These are phyloP conservation scores for Knoxia roxburghii DNA, from an alignment of 257 asterid species.

Conservation along the genomic window DNA sequence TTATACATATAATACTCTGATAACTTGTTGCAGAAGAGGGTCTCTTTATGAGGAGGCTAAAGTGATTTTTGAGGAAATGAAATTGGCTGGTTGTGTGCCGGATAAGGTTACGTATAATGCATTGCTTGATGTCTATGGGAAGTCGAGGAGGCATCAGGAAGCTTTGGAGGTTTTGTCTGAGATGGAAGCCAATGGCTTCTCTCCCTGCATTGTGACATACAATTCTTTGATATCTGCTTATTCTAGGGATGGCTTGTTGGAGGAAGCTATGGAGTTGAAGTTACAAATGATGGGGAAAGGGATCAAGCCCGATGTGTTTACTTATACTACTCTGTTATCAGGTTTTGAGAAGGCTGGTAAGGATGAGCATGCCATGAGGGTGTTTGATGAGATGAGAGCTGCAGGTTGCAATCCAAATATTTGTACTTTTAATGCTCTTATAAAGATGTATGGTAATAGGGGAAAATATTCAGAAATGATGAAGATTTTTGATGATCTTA, in stretches of 20 bases:
- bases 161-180: slow-evolving; percentile 82
- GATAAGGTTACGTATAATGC: slow-evolving; percentile 93
- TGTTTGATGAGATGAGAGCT: slow-evolving; percentile 66
- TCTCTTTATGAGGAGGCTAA: slow-evolving; percentile 80
- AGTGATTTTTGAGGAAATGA: slow-evolving; percentile 74
- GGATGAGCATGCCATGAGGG: slow-evolving; percentile 74
- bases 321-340: slow-evolving; percentile 79
- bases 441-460: slow-evolving; percentile 84
- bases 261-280: slow-evolving; percentile 74
- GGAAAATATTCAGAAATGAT: slow-evolving; percentile 83
- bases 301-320: slow-evolving; percentile 84
- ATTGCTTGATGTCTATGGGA: slow-evolving; percentile 81
- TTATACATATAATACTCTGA: slow-evolving; percentile 83
- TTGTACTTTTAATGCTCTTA: slow-evolving; percentile 83
- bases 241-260: slow-evolving; percentile 71
- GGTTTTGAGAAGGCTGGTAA: slow-evolving; percentile 95
- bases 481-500: slow-evolving; percentile 77
- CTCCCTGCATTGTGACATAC: slow-evolving; percentile 69
- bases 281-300: slow-evolving; percentile 59
- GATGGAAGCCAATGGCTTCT: slow-evolving; percentile 66
- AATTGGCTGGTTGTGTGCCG: slow-evolving; percentile 56
- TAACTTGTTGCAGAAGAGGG: slow-evolving; percentile 78
- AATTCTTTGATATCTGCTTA: slow-evolving; percentile 77
- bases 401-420: slow-evolving; percentile 77
- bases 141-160: slow-evolving; percentile 74